Evolutionary conservation across 257 asterid species (phyloP).

Genomic region (Fraxinus americana): DNA sequence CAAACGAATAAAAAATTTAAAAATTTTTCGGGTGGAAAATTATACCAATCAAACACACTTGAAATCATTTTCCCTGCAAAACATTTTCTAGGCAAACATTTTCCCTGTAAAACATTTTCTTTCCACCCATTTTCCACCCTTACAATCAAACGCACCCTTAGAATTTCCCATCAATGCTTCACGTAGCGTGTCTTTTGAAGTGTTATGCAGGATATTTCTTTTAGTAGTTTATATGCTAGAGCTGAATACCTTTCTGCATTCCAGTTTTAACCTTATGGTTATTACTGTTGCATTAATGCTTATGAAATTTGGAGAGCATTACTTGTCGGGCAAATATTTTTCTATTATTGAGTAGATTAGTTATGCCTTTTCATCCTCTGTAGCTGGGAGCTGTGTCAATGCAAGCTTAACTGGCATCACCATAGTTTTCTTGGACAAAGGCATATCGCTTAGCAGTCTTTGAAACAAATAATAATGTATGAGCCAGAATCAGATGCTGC

Average conservation of each 20-base stretch:
- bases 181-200: background rate
- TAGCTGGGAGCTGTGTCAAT: conserved; percentile 18
- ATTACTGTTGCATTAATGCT: background rate
- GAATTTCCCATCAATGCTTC: background rate
- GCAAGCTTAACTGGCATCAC: conserved; percentile 17
- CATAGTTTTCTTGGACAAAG: conserved; percentile 28
- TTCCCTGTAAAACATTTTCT: too few relatives aligned
- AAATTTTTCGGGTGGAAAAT: too few relatives aligned
- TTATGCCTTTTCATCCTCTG: conserved; percentile 13
- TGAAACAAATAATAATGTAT: conserved; percentile 46
- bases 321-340: conserved; percentile 9
- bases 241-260: background rate
- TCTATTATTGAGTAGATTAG: background rate
- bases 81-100: too few relatives aligned
- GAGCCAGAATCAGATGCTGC: conserved; percentile 72
- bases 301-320: conserved; percentile 13
- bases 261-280: background rate
- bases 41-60: too few relatives aligned
- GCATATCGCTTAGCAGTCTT: conserved; percentile 25
- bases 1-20: too few relatives aligned
- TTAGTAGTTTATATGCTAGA: background rate
- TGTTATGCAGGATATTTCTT: background rate
- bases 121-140: too few relatives aligned
- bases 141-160: too few relatives aligned
- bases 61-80: too few relatives aligned